Conservation (phyloP, 2,329 filamentous ascomycete genomes). For the Ceratocystis variospora region DNA sequence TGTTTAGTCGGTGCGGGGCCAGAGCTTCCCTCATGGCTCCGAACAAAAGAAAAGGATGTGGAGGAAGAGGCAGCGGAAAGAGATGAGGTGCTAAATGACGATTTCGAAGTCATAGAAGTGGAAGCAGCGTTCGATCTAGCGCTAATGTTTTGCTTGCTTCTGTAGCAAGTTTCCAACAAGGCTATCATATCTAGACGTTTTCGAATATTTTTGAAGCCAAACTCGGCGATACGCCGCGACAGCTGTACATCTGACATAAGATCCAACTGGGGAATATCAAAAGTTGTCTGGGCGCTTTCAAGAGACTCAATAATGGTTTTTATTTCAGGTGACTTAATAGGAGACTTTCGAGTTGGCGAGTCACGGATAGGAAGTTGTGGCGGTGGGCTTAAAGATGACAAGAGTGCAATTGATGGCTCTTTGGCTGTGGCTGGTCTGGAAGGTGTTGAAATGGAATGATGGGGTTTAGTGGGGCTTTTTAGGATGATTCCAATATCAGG, state of each 20-base stretch:
- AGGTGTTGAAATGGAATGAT: background rate
- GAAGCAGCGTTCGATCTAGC: background rate
- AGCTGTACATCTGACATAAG: constrained; percentile 50
- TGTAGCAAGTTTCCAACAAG: constrained; percentile 57
- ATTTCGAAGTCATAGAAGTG: background rate
- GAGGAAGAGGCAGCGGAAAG: background rate
- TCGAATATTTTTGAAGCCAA: constrained; percentile 61
- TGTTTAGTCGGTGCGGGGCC: background rate
- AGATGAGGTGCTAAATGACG: constrained; percentile 10
- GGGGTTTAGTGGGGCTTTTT: background rate
- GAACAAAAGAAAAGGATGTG: background rate
- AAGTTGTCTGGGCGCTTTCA: background rate
- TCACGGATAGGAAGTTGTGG: constrained; percentile 11
- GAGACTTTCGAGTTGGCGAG: constrained; percentile 7
- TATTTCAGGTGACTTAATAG: background rate
- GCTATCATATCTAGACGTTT: constrained; percentile 55
- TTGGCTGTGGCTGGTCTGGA: background rate
- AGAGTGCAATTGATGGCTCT: background rate
- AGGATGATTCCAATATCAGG: constrained; percentile 10
- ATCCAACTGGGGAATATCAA: constrained; percentile 42
- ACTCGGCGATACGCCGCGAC: constrained; percentile 45
- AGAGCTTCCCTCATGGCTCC: background rate
- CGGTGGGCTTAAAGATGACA: background rate
- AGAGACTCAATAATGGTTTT: background rate
- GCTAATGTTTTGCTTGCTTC: constrained; percentile 35